Conservation (phyloP, 768 basidiomycete genomes). For the Termitomyces sp. region DNA sequence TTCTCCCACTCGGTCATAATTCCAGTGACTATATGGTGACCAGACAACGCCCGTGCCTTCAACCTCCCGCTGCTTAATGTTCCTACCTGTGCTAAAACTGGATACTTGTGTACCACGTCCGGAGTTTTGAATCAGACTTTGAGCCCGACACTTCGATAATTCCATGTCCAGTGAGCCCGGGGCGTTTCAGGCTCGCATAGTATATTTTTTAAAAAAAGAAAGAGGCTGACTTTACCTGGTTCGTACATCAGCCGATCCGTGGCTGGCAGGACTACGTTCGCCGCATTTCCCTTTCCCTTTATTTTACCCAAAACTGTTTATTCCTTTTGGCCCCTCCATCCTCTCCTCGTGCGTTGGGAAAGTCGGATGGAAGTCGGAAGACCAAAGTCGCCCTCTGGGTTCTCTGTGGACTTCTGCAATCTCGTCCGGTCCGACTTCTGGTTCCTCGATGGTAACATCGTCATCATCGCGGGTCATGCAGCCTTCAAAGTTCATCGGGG, state of each 20-base stretch:
- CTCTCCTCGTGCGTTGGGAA: slow-evolving; percentile 1
- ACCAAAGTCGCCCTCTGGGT: not conserved
- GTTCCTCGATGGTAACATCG: slow-evolving; percentile 69
- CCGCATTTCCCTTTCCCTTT: not conserved
- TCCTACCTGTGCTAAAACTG: not conserved
- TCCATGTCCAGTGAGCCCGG: not conserved
- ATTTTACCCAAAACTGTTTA: not conserved
- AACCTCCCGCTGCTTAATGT: not conserved
- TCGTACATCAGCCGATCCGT: not conserved
- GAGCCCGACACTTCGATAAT: too few relatives aligned
- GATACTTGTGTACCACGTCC: not conserved
- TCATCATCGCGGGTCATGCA: slow-evolving; percentile 50
- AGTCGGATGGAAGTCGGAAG: slow-evolving; percentile 7
- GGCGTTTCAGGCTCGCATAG: not conserved
- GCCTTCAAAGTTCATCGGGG: slow-evolving; percentile 75
- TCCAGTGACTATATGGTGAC: not conserved
- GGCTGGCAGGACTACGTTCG: not conserved
- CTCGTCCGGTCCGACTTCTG: slow-evolving; percentile 57
- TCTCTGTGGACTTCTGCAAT: slow-evolving; percentile 11
- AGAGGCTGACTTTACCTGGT: not conserved
- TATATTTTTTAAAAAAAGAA: not conserved
- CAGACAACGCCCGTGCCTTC: not conserved
- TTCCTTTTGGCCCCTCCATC: not conserved
- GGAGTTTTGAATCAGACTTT: not conserved
- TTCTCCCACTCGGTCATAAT: not conserved